A percentile compares a stretch with the other conserved stretches of the same genome.
These are phyloP conservation scores for Suillus ampliporus DNA, from an alignment of 768 basidiomycete genomes.

Conservation along the genomic window DNA sequence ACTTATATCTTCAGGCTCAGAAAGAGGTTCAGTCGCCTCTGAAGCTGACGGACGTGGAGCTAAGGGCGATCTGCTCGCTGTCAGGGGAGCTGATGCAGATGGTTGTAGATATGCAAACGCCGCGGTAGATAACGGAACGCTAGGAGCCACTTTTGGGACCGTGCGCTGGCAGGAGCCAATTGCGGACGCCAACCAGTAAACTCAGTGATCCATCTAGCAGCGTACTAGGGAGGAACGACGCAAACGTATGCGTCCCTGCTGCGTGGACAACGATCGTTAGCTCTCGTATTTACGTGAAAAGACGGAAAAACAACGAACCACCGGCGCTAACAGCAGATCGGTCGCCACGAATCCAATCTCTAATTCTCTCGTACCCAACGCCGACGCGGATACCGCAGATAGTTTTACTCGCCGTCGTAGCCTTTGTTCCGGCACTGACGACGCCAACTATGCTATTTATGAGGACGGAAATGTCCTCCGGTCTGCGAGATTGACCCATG, in stretches of 20 bases:
- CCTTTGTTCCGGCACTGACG: constrained; percentile 58
- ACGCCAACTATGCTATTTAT: constrained; percentile 63
- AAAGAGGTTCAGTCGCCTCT: constrained; percentile 14
- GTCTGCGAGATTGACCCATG: constrained; percentile 47
- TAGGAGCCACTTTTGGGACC: constrained; percentile 24
- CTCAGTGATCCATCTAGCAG: constrained; percentile 69
- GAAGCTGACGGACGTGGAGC: constrained; percentile 3
- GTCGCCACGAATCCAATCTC: constrained; percentile 68
- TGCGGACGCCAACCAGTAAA: constrained; percentile 66
- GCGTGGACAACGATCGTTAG: constrained; percentile 19
- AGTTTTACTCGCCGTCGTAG: constrained; percentile 42
- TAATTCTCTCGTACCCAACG: constrained; percentile 42
- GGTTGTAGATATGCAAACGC: not conserved
- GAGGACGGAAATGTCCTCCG: constrained; percentile 61
- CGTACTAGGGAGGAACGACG: constrained; percentile 69
- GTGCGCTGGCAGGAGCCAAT: constrained; percentile 57
- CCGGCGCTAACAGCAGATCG: constrained; percentile 79
- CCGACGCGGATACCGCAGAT: constrained; percentile 54
- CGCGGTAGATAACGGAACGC: constrained; percentile 14
- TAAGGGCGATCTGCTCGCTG: not conserved
- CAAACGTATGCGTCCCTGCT: constrained; percentile 74
- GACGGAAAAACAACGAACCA: constrained; percentile 50
- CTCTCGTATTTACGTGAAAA: constrained; percentile 6
- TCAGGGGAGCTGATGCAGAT: constrained; percentile 8
- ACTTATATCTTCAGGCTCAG: constrained; percentile 13